These are phyloP conservation scores for Penicillium coffeae DNA, from an alignment of 495 filamentous ascomycete species.

Conservation along the genomic window DNA sequence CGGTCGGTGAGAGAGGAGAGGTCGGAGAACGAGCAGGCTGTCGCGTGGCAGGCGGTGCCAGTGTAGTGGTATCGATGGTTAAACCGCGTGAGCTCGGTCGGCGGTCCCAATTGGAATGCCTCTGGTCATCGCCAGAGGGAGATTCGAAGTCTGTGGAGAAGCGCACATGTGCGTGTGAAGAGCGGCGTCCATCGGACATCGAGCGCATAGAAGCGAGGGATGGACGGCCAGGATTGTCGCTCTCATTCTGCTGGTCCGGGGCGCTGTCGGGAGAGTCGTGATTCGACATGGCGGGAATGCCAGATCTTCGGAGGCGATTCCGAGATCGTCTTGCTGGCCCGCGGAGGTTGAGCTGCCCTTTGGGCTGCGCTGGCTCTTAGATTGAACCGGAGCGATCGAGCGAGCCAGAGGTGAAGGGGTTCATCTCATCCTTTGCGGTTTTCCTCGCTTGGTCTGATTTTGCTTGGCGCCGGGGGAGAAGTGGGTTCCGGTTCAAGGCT, in stretches of 20 bases:
- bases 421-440: neutral
- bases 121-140: constrained; percentile 22
- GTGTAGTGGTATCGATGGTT: constrained; percentile 33
- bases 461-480: neutral
- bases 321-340: constrained; percentile 3
- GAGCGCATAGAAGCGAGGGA: constrained; percentile 30
- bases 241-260: constrained; percentile 1
- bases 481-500: neutral
- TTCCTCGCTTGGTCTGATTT: neutral
- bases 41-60: constrained; percentile 17
- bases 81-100: constrained; percentile 33
- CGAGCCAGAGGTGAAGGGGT: neutral
- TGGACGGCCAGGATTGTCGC: constrained; percentile 18
- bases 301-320: constrained; percentile 2
- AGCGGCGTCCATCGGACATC: constrained; percentile 33
- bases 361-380: constrained; percentile 1
- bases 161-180: constrained; percentile 39
- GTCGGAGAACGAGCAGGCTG: constrained; percentile 23
- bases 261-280: constrained; percentile 11
- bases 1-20: constrained; percentile 33
- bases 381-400: neutral
- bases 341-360: neutral
- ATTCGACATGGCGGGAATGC: constrained; percentile 30
- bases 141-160: constrained; percentile 42
- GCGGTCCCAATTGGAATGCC: constrained; percentile 16